Percentiles rank a stretch among this genome's conserved stretches.
These are phyloP conservation scores for Vaccinium myrtillus DNA, from an alignment of 148 eudicot genomes.

Conservation along the genomic window DNA sequence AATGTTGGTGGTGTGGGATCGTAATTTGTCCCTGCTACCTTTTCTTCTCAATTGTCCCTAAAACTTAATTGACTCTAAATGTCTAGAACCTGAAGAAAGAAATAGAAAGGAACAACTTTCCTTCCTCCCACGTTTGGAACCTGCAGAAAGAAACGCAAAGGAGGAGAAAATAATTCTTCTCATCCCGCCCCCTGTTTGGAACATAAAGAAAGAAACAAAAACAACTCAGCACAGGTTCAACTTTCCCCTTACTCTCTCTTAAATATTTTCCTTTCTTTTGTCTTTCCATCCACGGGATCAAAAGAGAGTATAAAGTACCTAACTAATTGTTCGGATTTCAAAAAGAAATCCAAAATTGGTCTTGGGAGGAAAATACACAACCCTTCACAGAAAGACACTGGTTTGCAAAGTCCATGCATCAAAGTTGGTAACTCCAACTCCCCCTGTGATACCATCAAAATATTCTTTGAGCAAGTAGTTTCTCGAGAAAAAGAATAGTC, in stretches of 20 bases:
- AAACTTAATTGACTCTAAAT: not conserved
- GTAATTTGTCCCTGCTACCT: not conserved
- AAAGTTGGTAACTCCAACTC: not conserved
- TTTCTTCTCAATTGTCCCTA: not conserved
- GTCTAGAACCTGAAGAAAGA: not conserved
- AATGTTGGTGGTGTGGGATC: not conserved
- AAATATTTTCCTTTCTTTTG: not conserved
- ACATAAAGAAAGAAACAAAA: not conserved
- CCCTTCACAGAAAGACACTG: not conserved
- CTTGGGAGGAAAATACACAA: too few species aligned
- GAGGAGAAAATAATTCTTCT: not conserved
- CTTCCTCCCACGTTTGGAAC: not conserved
- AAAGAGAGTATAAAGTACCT: too few species aligned
- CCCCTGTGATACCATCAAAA: too few species aligned
- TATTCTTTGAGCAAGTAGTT: not conserved
- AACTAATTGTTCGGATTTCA: too few species aligned
- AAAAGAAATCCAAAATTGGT: too few species aligned
- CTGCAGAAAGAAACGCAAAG: not conserved
- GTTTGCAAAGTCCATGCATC: not conserved
- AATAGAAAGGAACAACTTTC: not conserved
- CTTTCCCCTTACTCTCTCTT: not conserved
- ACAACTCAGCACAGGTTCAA: not conserved
- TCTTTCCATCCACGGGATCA: not conserved
- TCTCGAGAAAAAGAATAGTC: conserved; percentile 8
- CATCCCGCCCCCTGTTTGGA: not conserved